Base-by-base conservation (phyloP, 1,284 basidiomycete species). In the Ganoderma sinense region DNA sequence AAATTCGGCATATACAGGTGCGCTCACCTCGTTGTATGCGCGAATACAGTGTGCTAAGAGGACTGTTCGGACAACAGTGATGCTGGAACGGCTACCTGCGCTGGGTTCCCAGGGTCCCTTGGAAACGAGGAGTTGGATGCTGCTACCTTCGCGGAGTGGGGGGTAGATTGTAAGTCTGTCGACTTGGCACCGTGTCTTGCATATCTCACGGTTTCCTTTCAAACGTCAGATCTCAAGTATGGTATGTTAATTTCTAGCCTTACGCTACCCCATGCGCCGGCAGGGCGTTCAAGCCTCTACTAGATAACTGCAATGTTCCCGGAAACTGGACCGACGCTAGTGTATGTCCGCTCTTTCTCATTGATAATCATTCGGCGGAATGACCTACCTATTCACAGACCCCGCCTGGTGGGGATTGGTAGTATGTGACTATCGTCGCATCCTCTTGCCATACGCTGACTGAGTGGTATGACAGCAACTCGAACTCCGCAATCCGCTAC, bases 221-320 rank as follows among this genome's bases (percentile, higher is more conserved):
- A n/a, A n/a, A n/a, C 14, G 11, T 1, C 53, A 81, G 82, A 88
- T 74, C 75, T 89, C 69, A 89, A 89, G 80, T 89, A 88, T 73
- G 86, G 86, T 85, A 56, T 45, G 77, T 71, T 20, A 26, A 18
- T 39, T 39, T 23, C 11, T 2, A 4, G 16, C 20, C 26, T 26
- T 23, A 7, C 14, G 18, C 14, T 3, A 48, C 13, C 18, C 16
- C 41, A 41, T 16, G 56, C 13, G 13, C 31, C 26, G 20, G 1
- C 26, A 29, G 14, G 7, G 14, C 16, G 36, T 62, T 65, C 68
- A 20, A 20, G 16, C 31, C 11, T n/a, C 36, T 39, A 1, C 20
- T 62, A 87, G 87, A 89, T 71, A 88, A 88, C 70, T 89, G 87
- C 77, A 84, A 87, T 73, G 83, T 88, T 26, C 87, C 87, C 13